Conservation (phyloP, 106 monocot genomes). For the Triglochin maritima region DNA sequence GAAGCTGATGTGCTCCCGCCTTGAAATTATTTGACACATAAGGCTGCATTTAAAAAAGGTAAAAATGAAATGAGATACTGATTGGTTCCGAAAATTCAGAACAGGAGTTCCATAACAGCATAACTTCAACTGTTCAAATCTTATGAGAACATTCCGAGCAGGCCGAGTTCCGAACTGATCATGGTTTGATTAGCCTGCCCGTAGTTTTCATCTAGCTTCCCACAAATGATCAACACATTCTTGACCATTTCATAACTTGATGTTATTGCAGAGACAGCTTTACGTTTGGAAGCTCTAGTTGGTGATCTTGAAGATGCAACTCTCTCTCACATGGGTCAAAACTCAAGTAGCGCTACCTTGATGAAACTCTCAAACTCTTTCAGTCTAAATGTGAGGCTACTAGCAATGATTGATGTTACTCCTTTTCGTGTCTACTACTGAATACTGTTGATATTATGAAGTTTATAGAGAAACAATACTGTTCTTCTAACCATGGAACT, state of each 20-base stretch:
- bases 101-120: background rate
- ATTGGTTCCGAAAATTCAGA: background rate
- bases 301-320: slow-evolving; percentile 76
- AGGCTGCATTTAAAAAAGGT: too few relatives aligned
- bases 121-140: background rate
- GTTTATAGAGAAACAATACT: too few relatives aligned
- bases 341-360: slow-evolving; percentile 10
- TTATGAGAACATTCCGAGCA: background rate
- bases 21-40: too few relatives aligned
- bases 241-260: background rate
- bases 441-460: too few relatives aligned
- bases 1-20: too few relatives aligned
- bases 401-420: slow-evolving; percentile 4
- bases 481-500: too few relatives aligned
- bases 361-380: slow-evolving; percentile 8
- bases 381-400: slow-evolving; percentile 18
- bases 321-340: slow-evolving; percentile 33
- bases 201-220: background rate
- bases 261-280: slow-evolving; percentile 46
- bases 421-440: too few relatives aligned
- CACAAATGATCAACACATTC: background rate
- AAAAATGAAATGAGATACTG: too few relatives aligned
- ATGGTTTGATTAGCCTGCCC: background rate
- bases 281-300: slow-evolving; percentile 53
- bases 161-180: background rate